Evolutionary conservation across 2,329 filamentous ascomycete genomes (phyloP).

Genomic region (Xylariaceae sp.): DNA sequence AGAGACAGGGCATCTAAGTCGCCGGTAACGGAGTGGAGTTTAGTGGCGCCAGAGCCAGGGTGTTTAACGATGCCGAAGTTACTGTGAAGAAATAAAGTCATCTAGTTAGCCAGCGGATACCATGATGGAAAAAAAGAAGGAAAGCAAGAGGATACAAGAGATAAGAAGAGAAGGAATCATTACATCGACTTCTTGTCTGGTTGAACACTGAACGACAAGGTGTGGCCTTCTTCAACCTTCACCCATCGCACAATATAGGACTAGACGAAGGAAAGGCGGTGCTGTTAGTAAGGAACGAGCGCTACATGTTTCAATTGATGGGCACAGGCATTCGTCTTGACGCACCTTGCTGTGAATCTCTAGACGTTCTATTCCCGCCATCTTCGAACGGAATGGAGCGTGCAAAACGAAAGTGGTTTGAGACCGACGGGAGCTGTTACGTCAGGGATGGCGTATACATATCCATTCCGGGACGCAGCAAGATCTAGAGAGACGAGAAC

Average conservation of each 20-base stretch:
- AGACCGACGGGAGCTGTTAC: conserved; percentile 4
- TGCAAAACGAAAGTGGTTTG: conserved; percentile 1
- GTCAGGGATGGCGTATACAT: conserved; percentile 4
- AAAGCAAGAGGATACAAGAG: background rate
- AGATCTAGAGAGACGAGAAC: background rate
- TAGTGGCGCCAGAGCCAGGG: conserved; percentile 63
- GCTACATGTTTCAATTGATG: conserved; percentile 11
- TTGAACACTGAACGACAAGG: conserved; percentile 95
- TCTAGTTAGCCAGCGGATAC: background rate
- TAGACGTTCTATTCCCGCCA: conserved; percentile 94
- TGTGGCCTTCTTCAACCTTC: conserved; percentile 81
- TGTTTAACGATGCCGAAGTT: conserved; percentile 99
- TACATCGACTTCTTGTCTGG: conserved; percentile 96
- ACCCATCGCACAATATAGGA: conserved; percentile 98
- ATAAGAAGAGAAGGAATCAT: conserved; percentile 21
- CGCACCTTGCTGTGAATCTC: conserved; percentile 94
- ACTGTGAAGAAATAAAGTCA: conserved; percentile 35
- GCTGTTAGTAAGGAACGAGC: conserved; percentile 9
- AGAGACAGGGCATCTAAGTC: conserved; percentile 40
- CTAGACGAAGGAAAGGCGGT: conserved; percentile 41
- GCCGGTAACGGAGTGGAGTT: conserved; percentile 40
- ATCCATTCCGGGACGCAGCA: conserved; percentile 1
- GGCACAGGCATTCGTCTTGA: background rate
- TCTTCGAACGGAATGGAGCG: conserved; percentile 34
- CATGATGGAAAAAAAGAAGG: background rate